These are phyloP conservation scores for Verticillium tricorpus DNA, from an alignment of 2,329 filamentous ascomycete species.

Conservation along the genomic window DNA sequence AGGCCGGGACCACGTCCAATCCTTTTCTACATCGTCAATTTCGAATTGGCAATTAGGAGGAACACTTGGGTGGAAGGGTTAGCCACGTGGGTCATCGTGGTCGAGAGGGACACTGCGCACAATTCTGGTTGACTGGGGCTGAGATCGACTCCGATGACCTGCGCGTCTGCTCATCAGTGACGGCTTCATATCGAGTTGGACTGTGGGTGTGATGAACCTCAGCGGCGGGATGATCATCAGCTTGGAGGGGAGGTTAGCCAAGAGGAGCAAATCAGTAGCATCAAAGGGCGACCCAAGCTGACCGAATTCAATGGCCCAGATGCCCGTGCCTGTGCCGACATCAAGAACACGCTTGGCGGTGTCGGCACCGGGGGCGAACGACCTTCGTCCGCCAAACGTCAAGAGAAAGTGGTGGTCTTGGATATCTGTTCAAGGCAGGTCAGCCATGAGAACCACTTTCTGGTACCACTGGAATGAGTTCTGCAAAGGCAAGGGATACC, in stretches of 20 bases:
- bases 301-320: conserved; percentile 39
- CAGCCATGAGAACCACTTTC: too few relatives aligned
- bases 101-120: conserved; percentile 12
- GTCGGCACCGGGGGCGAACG: conserved; percentile 17
- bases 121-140: conserved; percentile 33
- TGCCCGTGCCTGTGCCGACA: conserved; percentile 42
- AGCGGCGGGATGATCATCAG: conserved; percentile 22
- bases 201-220: conserved; percentile 9
- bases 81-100: not conserved
- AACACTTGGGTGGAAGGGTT: conserved; percentile 1
- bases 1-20: conserved; percentile 15
- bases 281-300: not conserved
- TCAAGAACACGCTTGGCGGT: conserved; percentile 30
- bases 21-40: conserved; percentile 19
- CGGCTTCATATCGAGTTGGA: not conserved
- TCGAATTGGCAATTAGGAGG: conserved; percentile 19
- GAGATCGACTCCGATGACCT: conserved; percentile 31
- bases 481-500: not conserved
- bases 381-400: conserved; percentile 23
- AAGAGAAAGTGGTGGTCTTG: conserved; percentile 28
- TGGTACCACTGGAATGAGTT: not conserved
- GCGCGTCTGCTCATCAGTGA: not conserved
- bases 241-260: conserved; percentile 11
- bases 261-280: not conserved
- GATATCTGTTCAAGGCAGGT: conserved; percentile 17